Evolutionary conservation across 768 basidiomycete species (phyloP).

Genomic region (Astraeus odoratus): DNA sequence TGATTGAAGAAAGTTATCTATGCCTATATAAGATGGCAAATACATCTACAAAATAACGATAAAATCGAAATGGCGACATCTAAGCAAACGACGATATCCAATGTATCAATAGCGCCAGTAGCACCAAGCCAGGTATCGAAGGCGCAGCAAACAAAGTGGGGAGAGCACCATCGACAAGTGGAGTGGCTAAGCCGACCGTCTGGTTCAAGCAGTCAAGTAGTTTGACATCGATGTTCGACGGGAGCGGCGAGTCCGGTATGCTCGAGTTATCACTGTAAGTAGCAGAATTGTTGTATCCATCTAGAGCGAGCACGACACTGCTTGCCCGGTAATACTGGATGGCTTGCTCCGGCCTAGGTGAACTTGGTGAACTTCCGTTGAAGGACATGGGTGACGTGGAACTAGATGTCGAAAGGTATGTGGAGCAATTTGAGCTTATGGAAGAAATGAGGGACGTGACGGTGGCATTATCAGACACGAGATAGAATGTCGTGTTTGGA

Average conservation of each 20-base stretch:
- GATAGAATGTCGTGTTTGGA: slow-evolving; percentile 32
- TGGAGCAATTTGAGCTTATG: slow-evolving; percentile 39
- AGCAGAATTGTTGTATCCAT: slow-evolving; percentile 62
- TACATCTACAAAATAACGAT: too few relatives aligned
- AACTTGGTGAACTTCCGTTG: slow-evolving; percentile 22
- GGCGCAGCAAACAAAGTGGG: not conserved
- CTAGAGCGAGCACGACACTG: slow-evolving; percentile 51
- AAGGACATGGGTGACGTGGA: slow-evolving; percentile 26
- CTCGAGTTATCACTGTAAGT: slow-evolving; percentile 35
- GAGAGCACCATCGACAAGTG: slow-evolving; percentile 42
- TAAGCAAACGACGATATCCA: not conserved
- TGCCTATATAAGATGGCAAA: too few relatives aligned
- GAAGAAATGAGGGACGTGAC: slow-evolving; percentile 36
- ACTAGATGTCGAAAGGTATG: slow-evolving; percentile 26
- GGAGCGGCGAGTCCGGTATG: slow-evolving; percentile 42
- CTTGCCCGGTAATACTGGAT: slow-evolving; percentile 66
- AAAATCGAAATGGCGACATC: too few relatives aligned
- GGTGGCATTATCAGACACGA: slow-evolving; percentile 44
- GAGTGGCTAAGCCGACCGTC: slow-evolving; percentile 56
- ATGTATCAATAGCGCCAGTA: not conserved
- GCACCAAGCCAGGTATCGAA: not conserved
- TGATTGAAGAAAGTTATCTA: too few relatives aligned
- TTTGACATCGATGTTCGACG: slow-evolving; percentile 40
- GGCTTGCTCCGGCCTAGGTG: slow-evolving; percentile 42
- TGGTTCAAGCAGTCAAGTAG: slow-evolving; percentile 53